phyloP scores from a whole-genome alignment of 2,329 filamentous ascomycete genomes.

The Colletotrichum sp. region DNA sequence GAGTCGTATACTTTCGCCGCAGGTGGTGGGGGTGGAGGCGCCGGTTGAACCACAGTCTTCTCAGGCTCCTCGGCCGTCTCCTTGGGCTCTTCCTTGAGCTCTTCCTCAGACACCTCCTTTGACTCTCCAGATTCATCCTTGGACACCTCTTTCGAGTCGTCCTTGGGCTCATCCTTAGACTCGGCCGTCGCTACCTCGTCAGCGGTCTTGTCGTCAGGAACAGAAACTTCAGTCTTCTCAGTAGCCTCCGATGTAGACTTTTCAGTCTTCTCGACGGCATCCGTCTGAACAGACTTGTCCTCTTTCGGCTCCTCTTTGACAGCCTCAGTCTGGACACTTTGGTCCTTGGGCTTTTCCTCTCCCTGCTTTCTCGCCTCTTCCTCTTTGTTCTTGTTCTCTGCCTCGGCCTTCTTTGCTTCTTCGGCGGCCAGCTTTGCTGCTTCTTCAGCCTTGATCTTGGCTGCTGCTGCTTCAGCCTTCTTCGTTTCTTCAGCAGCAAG shows the following conservation, averaged over 20 bases:
- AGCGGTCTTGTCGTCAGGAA: neutral
- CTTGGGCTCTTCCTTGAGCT: slow-evolving; percentile 17
- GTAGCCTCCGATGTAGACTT: neutral
- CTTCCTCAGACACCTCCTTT: slow-evolving; percentile 3
- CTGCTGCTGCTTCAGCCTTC: slow-evolving; percentile 14
- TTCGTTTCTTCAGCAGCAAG: slow-evolving; percentile 24
- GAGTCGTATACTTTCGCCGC: slow-evolving; percentile 35
- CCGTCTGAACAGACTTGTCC: neutral
- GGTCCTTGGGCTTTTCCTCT: slow-evolving; percentile 16
- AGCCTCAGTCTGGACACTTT: slow-evolving; percentile 18
- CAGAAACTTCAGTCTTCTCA: neutral
- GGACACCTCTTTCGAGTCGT: neutral
- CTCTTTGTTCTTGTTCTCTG: slow-evolving; percentile 26
- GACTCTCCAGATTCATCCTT: neutral
- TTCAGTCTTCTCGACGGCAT: neutral
- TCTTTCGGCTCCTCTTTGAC: neutral
- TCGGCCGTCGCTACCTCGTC: neutral
- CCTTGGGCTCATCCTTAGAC: neutral
- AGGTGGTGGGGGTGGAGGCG: neutral
- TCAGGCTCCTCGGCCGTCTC: neutral
- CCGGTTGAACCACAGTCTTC: slow-evolving; percentile 19
- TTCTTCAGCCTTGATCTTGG: slow-evolving; percentile 31
- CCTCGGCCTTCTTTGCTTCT: slow-evolving; percentile 25
- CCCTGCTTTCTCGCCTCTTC: slow-evolving; percentile 24
- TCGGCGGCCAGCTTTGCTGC: slow-evolving; percentile 11